Conservation (phyloP, 2,329 filamentous ascomycete species). For the Didymosphaeria variabile region DNA sequence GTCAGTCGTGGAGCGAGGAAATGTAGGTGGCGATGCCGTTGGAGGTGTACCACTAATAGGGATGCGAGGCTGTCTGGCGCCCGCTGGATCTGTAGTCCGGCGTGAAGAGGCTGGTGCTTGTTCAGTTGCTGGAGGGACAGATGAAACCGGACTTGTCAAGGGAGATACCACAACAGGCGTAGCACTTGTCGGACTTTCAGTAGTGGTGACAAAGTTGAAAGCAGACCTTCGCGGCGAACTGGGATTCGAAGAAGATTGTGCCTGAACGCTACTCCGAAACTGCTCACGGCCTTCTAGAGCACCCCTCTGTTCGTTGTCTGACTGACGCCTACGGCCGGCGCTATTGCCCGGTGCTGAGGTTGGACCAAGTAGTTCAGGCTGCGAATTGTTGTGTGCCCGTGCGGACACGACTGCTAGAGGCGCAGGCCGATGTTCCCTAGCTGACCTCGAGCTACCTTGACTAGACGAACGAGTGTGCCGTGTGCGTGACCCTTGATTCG, state of each 20-base stretch:
- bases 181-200: conserved; percentile 40
- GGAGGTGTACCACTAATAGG: conserved; percentile 42
- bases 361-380: conserved; percentile 67
- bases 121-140: conserved; percentile 26
- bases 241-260: conserved; percentile 36
- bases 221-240: conserved; percentile 39
- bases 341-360: conserved; percentile 37
- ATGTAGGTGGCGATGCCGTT: conserved; percentile 27
- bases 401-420: conserved; percentile 34
- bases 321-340: conserved; percentile 46
- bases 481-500: conserved; percentile 39
- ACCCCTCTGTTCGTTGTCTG: conserved; percentile 55
- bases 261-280: conserved; percentile 40
- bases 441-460: conserved; percentile 55
- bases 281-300: conserved; percentile 51
- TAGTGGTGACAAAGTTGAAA: conserved; percentile 36
- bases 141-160: conserved; percentile 26
- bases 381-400: conserved; percentile 66
- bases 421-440: conserved; percentile 42
- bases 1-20: conserved; percentile 44
- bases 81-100: conserved; percentile 43
- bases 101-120: conserved; percentile 33
- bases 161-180: conserved; percentile 36
- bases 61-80: conserved; percentile 29
- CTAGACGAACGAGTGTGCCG: conserved; percentile 57